phyloP scores from a whole-genome alignment of 345 rosid species.

The Eucalyptus sp. region DNA sequence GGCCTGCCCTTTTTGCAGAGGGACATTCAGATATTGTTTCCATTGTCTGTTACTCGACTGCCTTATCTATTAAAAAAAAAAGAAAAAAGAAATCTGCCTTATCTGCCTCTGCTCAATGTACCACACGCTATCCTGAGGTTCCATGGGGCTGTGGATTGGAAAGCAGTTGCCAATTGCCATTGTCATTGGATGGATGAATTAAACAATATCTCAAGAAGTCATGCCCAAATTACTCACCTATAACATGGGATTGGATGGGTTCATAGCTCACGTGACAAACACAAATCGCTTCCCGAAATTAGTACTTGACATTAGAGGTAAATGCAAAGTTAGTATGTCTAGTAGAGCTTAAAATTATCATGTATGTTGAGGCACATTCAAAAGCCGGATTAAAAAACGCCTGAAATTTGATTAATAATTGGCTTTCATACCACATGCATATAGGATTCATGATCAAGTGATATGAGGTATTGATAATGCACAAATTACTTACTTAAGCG shows the following conservation, averaged over 20 bases:
- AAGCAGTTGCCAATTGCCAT: background rate
- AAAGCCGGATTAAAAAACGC: background rate
- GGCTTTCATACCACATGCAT: background rate
- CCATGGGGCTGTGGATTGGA: background rate
- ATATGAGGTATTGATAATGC: background rate
- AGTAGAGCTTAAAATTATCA: background rate
- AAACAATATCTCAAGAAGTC: background rate
- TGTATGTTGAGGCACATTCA: accelerated
- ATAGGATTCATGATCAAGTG: background rate
- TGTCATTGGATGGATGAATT: background rate
- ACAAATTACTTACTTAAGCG: background rate
- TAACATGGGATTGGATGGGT: background rate
- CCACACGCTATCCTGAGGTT: background rate
- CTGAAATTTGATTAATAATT: background rate
- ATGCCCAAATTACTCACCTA: background rate
- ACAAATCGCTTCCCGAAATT: background rate
- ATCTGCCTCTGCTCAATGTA: background rate
- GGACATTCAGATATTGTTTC: background rate
- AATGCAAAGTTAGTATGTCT: background rate
- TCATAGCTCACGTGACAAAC: background rate
- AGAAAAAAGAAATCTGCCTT: background rate
- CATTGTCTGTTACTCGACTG: background rate
- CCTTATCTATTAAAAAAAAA: background rate
- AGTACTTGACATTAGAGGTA: background rate
- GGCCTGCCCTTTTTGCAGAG: background rate